Base-by-base conservation (phyloP, 495 filamentous ascomycete species). In the Aspergillus saccharolyticus region DNA sequence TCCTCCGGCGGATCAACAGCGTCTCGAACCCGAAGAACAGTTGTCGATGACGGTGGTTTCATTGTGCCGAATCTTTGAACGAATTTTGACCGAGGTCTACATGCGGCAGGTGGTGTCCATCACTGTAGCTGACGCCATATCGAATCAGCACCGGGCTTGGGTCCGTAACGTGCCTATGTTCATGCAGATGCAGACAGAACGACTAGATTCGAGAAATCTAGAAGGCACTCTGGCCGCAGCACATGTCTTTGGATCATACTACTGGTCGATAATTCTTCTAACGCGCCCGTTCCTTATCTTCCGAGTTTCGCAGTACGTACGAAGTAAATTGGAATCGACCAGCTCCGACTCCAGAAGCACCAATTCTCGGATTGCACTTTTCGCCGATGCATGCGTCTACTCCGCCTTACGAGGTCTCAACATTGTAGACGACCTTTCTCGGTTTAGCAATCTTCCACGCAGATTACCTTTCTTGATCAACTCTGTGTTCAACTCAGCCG, bases 191-290 rank as follows among this genome's bases (percentile, higher is more conserved):
- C 70, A 74, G 24, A 74, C 71, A 17, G 75, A 72, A 9, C 61
- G 55, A 21, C 63, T 70, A 1, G 70, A 72, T 24, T 59, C 66
- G 46, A 77, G 59, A 63, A 76, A 59, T 57, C 80, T 58, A 74
- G 78, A 66, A 73, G 84, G 71, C 25, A 83, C 82, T 21, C 76
- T 90, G 22, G 83, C 84, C 9, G 80, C 81, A 28, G 76, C 89
- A 20, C 88, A 90, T 60, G 74, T 84, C 30, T 84, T 89, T 57
- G 77, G 88, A 9, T 76, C 88, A 17, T 87, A 89, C 59, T 86
- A 85, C 58, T 88, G 89, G 71, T 89, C 86, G 1, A 83, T 90
- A 47, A 82, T 90, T 20, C 74, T 91, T 5, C 74, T 91, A n/a
- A 78, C 76, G 4, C 70, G 78, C 5, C 89, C 89, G 4, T 86